These are phyloP conservation scores for Malus fusca DNA, from an alignment of 306 rosid species.

Conservation along the genomic window DNA sequence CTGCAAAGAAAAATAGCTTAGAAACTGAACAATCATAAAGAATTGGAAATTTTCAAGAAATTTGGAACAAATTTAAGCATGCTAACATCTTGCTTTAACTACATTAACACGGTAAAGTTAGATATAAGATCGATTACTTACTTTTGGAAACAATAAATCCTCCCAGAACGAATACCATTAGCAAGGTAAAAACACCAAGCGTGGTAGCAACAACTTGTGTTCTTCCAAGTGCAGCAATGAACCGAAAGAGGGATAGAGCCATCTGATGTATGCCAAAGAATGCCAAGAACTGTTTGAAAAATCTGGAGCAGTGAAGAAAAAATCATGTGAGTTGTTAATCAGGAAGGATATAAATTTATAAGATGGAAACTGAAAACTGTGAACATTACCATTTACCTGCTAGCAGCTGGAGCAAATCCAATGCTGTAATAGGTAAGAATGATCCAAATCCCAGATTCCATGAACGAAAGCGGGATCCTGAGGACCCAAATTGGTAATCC, in stretches of 20 bases:
- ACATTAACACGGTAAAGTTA: neutral
- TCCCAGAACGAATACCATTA: slow-evolving; percentile 68
- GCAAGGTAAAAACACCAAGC: slow-evolving; percentile 53
- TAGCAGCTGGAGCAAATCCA: slow-evolving; percentile 76
- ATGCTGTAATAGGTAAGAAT: slow-evolving; percentile 64
- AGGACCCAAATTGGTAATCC: slow-evolving; percentile 65
- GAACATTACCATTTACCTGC: slow-evolving; percentile 34
- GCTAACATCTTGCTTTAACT: neutral
- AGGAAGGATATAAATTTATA: too few species aligned
- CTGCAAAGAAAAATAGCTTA: slow-evolving; percentile 16
- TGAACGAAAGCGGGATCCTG: slow-evolving; percentile 58
- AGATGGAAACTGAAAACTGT: neutral
- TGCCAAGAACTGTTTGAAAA: slow-evolving; percentile 74
- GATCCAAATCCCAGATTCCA: slow-evolving; percentile 69
- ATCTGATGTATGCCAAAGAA: slow-evolving; percentile 75
- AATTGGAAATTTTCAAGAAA: neutral
- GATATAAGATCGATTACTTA: slow-evolving; percentile 5
- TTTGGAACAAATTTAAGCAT: neutral
- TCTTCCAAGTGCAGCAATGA: slow-evolving; percentile 84
- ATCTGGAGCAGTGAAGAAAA: slow-evolving; percentile 33
- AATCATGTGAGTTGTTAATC: neutral
- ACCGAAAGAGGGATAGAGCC: slow-evolving; percentile 67
- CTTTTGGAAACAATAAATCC: slow-evolving; percentile 82
- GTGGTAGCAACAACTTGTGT: slow-evolving; percentile 54
- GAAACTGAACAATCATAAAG: neutral